These are phyloP conservation scores for Camellia japonica DNA, from an alignment of 148 eudicot genomes.

Conservation along the genomic window DNA sequence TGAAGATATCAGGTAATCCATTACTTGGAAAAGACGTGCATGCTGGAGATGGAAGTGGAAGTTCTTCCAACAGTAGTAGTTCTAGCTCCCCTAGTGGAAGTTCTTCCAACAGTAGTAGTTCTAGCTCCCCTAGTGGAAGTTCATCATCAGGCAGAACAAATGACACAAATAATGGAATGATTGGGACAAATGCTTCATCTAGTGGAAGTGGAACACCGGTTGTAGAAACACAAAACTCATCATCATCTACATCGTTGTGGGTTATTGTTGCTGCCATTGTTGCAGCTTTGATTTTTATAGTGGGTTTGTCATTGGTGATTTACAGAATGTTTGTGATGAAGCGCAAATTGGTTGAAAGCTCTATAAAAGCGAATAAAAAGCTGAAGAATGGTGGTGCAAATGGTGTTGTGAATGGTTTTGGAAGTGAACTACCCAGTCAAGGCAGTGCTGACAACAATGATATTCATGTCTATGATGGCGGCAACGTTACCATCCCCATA, in stretches of 20 bases:
- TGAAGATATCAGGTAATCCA: constrained; percentile 40
- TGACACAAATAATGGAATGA: no score
- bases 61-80: no score
- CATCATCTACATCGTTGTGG: background rate
- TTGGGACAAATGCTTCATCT: no score
- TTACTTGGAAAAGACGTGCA: constrained; percentile 36
- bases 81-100: no score
- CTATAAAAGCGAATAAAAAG: constrained; percentile 9
- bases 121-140: no score
- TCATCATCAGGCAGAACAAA: no score
- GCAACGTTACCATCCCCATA: constrained; percentile 31
- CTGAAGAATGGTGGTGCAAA: constrained; percentile 4
- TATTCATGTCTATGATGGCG: constrained; percentile 31
- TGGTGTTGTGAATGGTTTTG: background rate
- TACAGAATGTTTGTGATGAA: constrained; percentile 17
- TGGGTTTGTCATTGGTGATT: constrained; percentile 14
- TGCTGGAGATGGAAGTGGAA: constrained; percentile 9
- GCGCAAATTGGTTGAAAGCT: constrained; percentile 6
- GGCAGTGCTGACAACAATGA: constrained; percentile 14
- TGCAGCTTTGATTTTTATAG: constrained; percentile 15
- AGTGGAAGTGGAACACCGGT: no score
- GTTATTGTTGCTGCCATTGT: constrained; percentile 16
- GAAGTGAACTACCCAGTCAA: constrained; percentile 13
- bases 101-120: no score
- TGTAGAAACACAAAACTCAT: no score